Conservation (phyloP, 176 grass and related monocot species). For the Olyra latifolia region DNA sequence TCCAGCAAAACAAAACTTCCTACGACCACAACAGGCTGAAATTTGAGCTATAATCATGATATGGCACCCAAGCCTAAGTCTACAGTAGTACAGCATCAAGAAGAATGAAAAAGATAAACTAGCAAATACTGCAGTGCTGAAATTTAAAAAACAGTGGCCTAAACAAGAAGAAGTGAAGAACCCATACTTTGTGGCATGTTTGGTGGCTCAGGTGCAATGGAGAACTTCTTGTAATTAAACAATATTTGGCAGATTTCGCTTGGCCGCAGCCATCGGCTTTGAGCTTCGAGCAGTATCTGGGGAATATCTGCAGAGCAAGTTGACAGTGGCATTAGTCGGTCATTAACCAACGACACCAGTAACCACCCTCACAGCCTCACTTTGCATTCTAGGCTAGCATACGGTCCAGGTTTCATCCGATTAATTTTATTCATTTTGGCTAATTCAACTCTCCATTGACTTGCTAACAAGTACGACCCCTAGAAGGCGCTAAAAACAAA, state of each 20-base stretch:
- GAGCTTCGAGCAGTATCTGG: conserved; percentile 91
- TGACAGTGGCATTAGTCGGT: conserved; percentile 17
- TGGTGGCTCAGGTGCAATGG: conserved; percentile 81
- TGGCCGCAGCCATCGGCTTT: conserved; percentile 82
- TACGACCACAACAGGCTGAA: background rate
- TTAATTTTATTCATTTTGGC: background rate
- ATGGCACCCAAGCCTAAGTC: background rate
- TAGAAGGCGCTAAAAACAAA: background rate
- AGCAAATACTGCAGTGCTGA: background rate
- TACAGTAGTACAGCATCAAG: background rate
- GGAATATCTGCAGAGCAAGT: conserved; percentile 88
- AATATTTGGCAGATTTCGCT: conserved; percentile 98
- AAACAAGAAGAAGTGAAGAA: too few species aligned
- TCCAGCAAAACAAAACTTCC: conserved; percentile 20
- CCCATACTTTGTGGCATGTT: conserved; percentile 89
- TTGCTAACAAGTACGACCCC: background rate
- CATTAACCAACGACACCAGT: background rate
- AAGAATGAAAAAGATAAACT: background rate
- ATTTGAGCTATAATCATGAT: background rate
- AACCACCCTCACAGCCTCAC: background rate
- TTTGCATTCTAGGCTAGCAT: background rate
- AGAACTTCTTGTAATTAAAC: conserved; percentile 78
- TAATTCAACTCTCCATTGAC: background rate
- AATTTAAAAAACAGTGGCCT: background rate
- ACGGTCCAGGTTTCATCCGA: background rate